Evolutionary conservation across 352 stramenopile genomes (phyloP).

Genomic region (Phytophthora tubulina): DNA sequence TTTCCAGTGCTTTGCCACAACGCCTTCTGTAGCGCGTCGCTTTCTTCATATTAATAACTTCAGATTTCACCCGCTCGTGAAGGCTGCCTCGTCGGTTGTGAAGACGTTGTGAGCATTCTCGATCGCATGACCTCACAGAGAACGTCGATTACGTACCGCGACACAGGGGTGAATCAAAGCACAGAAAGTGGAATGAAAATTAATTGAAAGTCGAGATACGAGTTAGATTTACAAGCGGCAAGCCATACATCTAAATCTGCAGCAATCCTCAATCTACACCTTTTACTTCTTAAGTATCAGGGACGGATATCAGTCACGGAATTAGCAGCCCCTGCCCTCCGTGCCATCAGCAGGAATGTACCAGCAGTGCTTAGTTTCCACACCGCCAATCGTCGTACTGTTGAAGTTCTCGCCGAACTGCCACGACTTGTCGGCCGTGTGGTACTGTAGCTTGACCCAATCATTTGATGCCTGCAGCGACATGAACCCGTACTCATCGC

Average conservation of each 20-base stretch:
- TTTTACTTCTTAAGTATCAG: not conserved
- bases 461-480: conserved; percentile 52
- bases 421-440: conserved; percentile 14
- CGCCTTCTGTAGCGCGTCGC: no score
- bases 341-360: conserved; percentile 19
- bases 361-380: conserved; percentile 23
- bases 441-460: conserved; percentile 57
- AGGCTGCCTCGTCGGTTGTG: no score
- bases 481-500: conserved; percentile 40
- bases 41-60: no score
- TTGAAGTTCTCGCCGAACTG: conserved; percentile 14
- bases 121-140: no score
- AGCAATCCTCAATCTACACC: not conserved
- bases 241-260: not conserved
- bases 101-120: no score
- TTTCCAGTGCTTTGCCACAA: no score
- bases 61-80: no score
- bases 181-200: no score
- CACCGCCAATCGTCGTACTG: conserved; percentile 8
- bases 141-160: no score
- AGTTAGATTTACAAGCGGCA: not conserved
- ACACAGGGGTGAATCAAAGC: no score
- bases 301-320: not conserved
- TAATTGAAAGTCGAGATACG: not conserved
- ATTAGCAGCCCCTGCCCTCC: conserved; percentile 1